These are phyloP conservation scores for Euphorbia lathyris DNA, from an alignment of 345 rosid species.

Conservation along the genomic window DNA sequence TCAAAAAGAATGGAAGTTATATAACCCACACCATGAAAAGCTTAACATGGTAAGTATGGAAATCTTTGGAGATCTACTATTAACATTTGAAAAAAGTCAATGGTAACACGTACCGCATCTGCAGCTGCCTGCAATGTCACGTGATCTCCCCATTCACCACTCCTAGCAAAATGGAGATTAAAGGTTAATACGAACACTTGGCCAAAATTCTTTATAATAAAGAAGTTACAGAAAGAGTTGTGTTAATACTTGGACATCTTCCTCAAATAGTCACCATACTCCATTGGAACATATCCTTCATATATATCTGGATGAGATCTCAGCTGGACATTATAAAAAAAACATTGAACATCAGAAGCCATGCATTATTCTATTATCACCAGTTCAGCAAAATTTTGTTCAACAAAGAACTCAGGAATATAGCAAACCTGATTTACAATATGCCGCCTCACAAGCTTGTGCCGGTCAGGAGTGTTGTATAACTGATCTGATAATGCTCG, in stretches of 20 bases:
- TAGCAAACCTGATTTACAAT: conserved; percentile 63
- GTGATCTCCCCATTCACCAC: conserved; percentile 73
- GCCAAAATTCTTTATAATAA: conserved; percentile 4
- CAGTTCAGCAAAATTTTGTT: not conserved
- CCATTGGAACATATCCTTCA: conserved; percentile 82
- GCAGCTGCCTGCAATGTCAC: conserved; percentile 82
- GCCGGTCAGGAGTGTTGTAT: conserved; percentile 53
- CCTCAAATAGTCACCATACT: conserved; percentile 63
- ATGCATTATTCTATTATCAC: not conserved
- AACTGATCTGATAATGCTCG: conserved; percentile 80
- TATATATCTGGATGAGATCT: conserved; percentile 58
- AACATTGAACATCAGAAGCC: conserved; percentile 17
- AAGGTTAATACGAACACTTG: conserved; percentile 14
- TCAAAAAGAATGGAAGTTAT: not conserved
- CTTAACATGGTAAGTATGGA: not conserved
- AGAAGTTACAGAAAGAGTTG: conserved; percentile 8
- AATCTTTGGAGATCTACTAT: not conserved
- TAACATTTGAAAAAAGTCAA: not conserved
- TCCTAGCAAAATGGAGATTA: conserved; percentile 38
- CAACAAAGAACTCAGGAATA: conserved; percentile 6
- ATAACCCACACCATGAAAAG: not conserved
- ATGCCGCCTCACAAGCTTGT: conserved; percentile 50
- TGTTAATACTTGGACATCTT: conserved; percentile 59
- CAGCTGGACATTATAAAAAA: conserved; percentile 43
- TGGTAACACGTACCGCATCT: conserved; percentile 49